Evolutionary conservation across 345 rosid species (phyloP), one percentile per base, ranked within the genome.

Genomic region (Gossypium herbaceum): DNA sequence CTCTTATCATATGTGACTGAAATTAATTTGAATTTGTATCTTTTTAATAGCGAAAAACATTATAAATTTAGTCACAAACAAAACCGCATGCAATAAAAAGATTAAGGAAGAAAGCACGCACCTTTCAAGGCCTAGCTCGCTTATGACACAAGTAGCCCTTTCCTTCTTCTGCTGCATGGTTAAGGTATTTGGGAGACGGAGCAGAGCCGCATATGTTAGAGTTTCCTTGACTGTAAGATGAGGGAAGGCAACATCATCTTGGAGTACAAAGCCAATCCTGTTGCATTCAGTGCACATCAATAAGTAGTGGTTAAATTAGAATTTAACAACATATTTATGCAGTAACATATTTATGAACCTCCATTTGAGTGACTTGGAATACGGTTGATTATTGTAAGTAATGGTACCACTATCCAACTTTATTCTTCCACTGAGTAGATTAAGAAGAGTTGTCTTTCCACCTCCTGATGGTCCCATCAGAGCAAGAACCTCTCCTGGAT

Each of bases 401-500:
- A 81, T 76, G 72, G 58, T 54, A 5, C 83, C 80, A 3, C 55
- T 52, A 0, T 56, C 29, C 22, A 66, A 60, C 39, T 76, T 78
- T 56, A 58, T 24, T 62, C 76, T 68, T 41, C 86, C 83, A n/a
- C 86, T 73, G 2, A 83, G 78, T 39, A 80, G 58, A 76, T 76
- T 83, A 9, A 83, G 78, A 12, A 80, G 78, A 5, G 77, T 78
- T 57, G 82, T 78, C 74, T 83, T 80, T 2, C 86, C 84, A 25
- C 86, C 45, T n/a, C 86, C 84, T 7, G 84, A 83, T 20, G 84
- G 84, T 66, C 80, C 82, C 78, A 83, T 75, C 9, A 83, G 60
- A 12, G 80, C 86, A 17, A 83, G 80, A 69, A 78, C 65, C 55
- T 83, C 86, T 44, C 84, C 80, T 6, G 82, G 80, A 29, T 74